These are phyloP conservation scores for Meira nashicola DNA, from an alignment of 1,284 basidiomycete genomes.

Conservation along the genomic window DNA sequence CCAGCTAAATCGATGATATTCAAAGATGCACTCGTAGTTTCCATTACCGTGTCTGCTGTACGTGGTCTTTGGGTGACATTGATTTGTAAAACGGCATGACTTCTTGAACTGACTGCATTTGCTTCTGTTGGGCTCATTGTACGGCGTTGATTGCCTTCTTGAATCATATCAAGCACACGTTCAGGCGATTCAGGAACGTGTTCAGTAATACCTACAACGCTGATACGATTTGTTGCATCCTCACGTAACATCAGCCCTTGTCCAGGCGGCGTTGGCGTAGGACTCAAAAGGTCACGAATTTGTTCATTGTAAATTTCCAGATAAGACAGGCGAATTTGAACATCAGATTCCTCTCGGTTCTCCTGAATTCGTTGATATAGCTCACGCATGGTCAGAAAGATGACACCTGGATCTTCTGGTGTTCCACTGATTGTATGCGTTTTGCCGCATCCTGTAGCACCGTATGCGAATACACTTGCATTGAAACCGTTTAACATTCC, in stretches of 20 bases:
- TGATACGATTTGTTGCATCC: constrained; percentile 48
- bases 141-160: constrained; percentile 47
- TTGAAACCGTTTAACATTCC: constrained; percentile 50
- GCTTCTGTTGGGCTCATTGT: constrained; percentile 52
- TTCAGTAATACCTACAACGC: constrained; percentile 52
- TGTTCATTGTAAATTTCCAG: constrained; percentile 53
- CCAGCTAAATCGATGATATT: constrained; percentile 53
- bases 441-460: constrained; percentile 52
- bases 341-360: constrained; percentile 38
- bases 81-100: constrained; percentile 51
- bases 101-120: constrained; percentile 49
- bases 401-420: constrained; percentile 46
- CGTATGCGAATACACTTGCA: constrained; percentile 52
- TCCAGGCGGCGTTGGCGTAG: constrained; percentile 44
- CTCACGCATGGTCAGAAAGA: constrained; percentile 52
- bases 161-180: constrained; percentile 47
- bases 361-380: constrained; percentile 48
- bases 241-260: constrained; percentile 47
- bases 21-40: constrained; percentile 48
- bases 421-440: constrained; percentile 52
- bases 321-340: constrained; percentile 47
- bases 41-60: constrained; percentile 43
- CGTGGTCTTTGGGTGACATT: constrained; percentile 50
- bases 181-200: constrained; percentile 44
- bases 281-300: constrained; percentile 48